Base-by-base conservation (phyloP, 495 filamentous ascomycete genomes). In the Penicillium lividum region DNA sequence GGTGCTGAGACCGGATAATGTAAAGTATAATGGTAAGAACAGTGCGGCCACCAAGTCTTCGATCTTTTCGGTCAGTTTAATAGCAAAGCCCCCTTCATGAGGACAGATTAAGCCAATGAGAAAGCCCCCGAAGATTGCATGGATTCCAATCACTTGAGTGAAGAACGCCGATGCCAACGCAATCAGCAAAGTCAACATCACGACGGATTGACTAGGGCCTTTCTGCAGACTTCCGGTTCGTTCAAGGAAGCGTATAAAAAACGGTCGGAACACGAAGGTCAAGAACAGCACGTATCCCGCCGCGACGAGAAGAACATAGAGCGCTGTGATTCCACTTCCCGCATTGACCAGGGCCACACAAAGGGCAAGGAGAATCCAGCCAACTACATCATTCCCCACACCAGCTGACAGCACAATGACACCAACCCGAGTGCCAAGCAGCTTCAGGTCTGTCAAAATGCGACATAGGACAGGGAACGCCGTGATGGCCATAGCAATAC, bases 21-120 rank as follows among this genome's bases (percentile, higher is more conserved):
- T 91, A 74, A 97, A 98, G 70, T 98, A 98, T 4, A 98, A 86
- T 0, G 94, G 94, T 11, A 97, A 77, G 60, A 98, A 92, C n/a
- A 98, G 77, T 25, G 91, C 84, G 1, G 85, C 83, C 49, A 98
- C 88, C 7, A 98, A 74, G 75, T 98, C 94, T 69, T 98, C 94
- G 52, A 98, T 84, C 77, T 97, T 98, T 67, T 98, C 94, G 0
- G 93, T 93, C 57, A 98, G 72, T 61, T 94, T 92, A 69, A 97
- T 95, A 16, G 92, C 89, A 71, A 97, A 98, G 7, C 93, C 93
- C 40, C 90, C 90, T 51, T 97, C 89, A 65, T 97, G 94, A 0
- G 94, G 94, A 68, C 93, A 96, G 55, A 98, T 92, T 53, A 98
- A 63, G 13, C 94, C 94, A 57, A 94, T 83, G n/a, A 97, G 70